A percentile compares a stretch with the other conserved stretches of the same genome.
Conservation (phyloP, 495 filamentous ascomycete genomes). For the Podospora conica region DNA sequence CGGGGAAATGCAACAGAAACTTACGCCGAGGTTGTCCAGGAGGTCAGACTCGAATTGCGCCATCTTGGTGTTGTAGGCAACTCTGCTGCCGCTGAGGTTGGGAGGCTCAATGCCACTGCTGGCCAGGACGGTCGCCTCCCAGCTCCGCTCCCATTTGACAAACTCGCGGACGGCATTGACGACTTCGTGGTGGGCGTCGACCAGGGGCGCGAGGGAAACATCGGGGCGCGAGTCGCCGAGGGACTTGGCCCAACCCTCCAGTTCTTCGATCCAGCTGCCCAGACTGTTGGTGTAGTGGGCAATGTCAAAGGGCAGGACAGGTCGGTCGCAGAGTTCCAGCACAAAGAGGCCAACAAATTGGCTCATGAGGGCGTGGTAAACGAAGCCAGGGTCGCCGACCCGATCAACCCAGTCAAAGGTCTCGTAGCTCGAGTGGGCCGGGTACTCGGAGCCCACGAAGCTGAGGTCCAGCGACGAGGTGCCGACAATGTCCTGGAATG, state of each 20-base stretch:
- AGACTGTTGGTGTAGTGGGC: slow-evolving; percentile 54
- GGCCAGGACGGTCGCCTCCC: slow-evolving; percentile 63
- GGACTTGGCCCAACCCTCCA: slow-evolving; percentile 51
- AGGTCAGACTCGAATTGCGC: slow-evolving; percentile 76
- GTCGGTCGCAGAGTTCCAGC: slow-evolving; percentile 73
- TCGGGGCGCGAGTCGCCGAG: slow-evolving; percentile 13
- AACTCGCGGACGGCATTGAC: slow-evolving; percentile 56
- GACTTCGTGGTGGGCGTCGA: slow-evolving; percentile 55
- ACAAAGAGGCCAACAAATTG: slow-evolving; percentile 79
- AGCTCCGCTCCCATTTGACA: slow-evolving; percentile 60
- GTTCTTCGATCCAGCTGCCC: slow-evolving; percentile 53
- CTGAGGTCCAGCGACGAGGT: slow-evolving; percentile 82
- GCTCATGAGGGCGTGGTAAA: slow-evolving; percentile 71
- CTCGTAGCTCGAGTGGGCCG: slow-evolving; percentile 82
- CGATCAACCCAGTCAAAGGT: slow-evolving; percentile 79
- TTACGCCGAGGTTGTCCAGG: slow-evolving; percentile 72
- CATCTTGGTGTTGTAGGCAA: slow-evolving; percentile 66
- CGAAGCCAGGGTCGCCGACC: slow-evolving; percentile 73
- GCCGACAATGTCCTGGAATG: slow-evolving; percentile 92
- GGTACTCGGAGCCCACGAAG: slow-evolving; percentile 62
- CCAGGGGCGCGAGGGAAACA: slow-evolving; percentile 53
- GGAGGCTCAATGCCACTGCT: slow-evolving; percentile 65
- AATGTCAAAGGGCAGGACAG: slow-evolving; percentile 79
- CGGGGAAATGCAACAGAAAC: slow-evolving; percentile 22
- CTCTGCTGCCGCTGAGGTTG: slow-evolving; percentile 53